Percentiles rank a stretch among this genome's conserved stretches.
These are phyloP conservation scores for Aphanomyces stellatus DNA, from an alignment of 352 stramenopile species.

Conservation along the genomic window DNA sequence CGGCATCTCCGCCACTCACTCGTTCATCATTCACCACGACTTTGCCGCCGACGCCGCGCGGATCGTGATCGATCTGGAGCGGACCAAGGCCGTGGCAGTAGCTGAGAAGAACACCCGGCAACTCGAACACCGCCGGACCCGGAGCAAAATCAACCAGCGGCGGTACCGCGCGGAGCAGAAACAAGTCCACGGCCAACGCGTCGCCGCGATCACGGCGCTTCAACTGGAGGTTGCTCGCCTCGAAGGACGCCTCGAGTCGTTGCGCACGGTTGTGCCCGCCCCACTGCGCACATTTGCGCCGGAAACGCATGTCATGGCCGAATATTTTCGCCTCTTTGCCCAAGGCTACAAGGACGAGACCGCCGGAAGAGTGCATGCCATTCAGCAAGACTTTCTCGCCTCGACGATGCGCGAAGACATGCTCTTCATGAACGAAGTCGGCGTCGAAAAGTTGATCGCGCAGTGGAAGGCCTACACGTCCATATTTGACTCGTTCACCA, in stretches of 20 bases:
- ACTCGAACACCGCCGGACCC: constrained; percentile 1
- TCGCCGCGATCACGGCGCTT: neutral
- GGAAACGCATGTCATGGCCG: neutral
- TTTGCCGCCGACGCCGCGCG: too few relatives aligned
- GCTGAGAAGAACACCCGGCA: too few relatives aligned
- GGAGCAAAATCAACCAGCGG: constrained; percentile 18
- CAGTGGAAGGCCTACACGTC: neutral
- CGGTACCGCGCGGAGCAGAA: constrained; percentile 13
- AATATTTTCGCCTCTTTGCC: constrained; percentile 14
- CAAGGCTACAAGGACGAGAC: too few relatives aligned
- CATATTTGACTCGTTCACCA: neutral
- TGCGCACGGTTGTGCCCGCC: neutral
- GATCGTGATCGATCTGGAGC: too few relatives aligned
- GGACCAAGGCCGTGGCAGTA: too few relatives aligned
- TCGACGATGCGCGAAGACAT: neutral
- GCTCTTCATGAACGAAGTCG: constrained; percentile 4
- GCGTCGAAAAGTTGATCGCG: neutral
- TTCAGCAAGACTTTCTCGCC: constrained; percentile 1
- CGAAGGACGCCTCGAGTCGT: neutral
- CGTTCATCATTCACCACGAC: too few relatives aligned
- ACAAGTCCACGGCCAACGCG: neutral
- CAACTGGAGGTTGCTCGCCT: neutral
- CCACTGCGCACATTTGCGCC: neutral
- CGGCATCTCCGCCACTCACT: too few relatives aligned
- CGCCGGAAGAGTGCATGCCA: neutral